Conservation (phyloP, 805 yeast genomes). For the Brettanomyces anomalus region DNA sequence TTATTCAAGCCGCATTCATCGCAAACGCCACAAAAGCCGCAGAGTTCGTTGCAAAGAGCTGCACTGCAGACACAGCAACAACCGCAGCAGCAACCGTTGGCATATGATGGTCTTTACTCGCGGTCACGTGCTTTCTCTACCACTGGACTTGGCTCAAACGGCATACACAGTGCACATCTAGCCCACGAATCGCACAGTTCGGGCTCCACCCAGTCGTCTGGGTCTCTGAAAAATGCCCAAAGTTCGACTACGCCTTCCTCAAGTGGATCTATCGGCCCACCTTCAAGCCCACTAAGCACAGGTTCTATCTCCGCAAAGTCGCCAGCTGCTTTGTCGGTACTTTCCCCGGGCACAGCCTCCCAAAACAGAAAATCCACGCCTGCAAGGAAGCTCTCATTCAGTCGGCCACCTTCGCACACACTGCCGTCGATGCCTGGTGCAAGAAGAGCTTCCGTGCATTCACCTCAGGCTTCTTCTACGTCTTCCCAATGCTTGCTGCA, state of each 20-base stretch:
- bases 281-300: neutral
- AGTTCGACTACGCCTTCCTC: neutral
- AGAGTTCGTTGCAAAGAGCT: no score
- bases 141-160: no score
- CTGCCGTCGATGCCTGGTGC: neutral
- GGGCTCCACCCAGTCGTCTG: no score
- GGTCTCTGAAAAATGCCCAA: neutral
- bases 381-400: neutral
- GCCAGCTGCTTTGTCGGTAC: neutral
- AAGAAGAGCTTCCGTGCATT: neutral
- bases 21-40: neutral
- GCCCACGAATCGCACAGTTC: no score
- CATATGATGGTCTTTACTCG: no score
- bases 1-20: conserved; percentile 19
- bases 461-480: neutral
- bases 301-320: neutral
- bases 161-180: no score
- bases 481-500: neutral
- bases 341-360: no score
- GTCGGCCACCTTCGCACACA: neutral
- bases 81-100: conserved; percentile 1
- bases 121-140: no score
- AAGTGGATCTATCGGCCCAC: neutral
- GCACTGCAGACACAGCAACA: neutral
- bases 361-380: neutral